Base-by-base conservation (phyloP, 306 rosid species). In the Psophocarpus tetragonolobus region DNA sequence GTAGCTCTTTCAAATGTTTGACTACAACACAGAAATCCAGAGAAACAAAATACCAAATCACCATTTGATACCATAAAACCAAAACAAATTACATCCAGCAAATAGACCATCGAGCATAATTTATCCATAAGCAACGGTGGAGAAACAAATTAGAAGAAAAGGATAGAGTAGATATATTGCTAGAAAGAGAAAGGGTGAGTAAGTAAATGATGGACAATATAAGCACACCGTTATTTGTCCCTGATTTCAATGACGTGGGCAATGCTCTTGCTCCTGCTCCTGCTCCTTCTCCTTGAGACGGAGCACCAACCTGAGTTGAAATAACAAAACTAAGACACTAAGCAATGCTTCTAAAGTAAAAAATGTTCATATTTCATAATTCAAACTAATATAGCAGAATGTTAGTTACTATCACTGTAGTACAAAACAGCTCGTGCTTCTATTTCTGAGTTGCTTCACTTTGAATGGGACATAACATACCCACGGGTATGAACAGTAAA, bases 261-360 rank as follows among this genome's bases (percentile, higher is more conserved):
- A 91, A 70, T 68, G 48, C 68, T 82, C 85, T 80, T 36, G 85
- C 21, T 45, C 82, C n/a, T n/a, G n/a, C n/a, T n/a, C n/a, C n/a
- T 68, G 48, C 68, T 82, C 85, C 78, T 36, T 84, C 21, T 45
- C 82, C 80, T 38, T 84, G 64, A 79, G 84, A 15, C 29, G 57
- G 38, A 24, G 83, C 32, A 29, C 75, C 87, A 76, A 82, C 91
- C 96, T 90, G 71, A 1, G 84, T 73, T 21, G 33, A 48, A 75
- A 56, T 13, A 67, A 29, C 20, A 60, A 58, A 36, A 73, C 14
- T 4, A 74, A 17, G n/a, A 58, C 42, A 44, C 26, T 35, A 14
- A 48, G 26, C 75, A 83, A 36, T 58, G 71, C 17, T 72, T 39
- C 60, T 11, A 39, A n/a, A n/a, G 12, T 9, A 29, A 60, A 32